Evolutionary conservation across 2,329 filamentous ascomycete species (phyloP), one percentile per base, ranked within the genome.

Genomic region (Penicillium sclerotiorum): DNA sequence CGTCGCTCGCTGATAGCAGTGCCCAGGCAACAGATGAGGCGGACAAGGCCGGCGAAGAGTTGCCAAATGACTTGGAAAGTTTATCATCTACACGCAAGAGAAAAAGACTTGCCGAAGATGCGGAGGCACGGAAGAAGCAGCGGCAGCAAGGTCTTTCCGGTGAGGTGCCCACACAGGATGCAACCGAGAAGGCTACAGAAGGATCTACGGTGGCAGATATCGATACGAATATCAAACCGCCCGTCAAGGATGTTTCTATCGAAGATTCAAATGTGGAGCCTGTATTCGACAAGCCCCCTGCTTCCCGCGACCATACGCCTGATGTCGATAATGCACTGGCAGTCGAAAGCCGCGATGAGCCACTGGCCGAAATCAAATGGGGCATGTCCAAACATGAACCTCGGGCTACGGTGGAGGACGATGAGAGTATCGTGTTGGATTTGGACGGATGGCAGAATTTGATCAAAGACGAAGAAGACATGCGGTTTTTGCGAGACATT

Each of bases 71-170:
- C 38, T 76, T 37, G 69, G 65, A 75, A 69, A 62, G 88, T 74
- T 68, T 82, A 22, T 79, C 80, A 18, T 73, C 79, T 20, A 73
- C 70, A 30, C 77, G 75, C 68, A 94, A 95, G 69, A 85, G 88
- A 57, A 94, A 93, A 70, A 78, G 90, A 32, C 82, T 88, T 32
- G 75, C 85, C 37, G 84, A 86, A 30, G 81, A 89, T 17, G 82
- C 88, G 50, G 81, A 82, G 47, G 81, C 86, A 39, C 83, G 88
- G 43, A 94, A 95, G 70, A 84, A 89, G 41, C 88, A 87, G 61
- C 93, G 91, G 74, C 90, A 93, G 60, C 15, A 6, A 12, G 88
- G 90, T 60, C 77, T 93, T 5, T 91, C 91, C 64, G 85, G 83
- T 12, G 77, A 88, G 37, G 81, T 77, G 35, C 66, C 73, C 4